Conservation (phyloP, 2,329 filamentous ascomycete species). For the Aphanocladium album region DNA sequence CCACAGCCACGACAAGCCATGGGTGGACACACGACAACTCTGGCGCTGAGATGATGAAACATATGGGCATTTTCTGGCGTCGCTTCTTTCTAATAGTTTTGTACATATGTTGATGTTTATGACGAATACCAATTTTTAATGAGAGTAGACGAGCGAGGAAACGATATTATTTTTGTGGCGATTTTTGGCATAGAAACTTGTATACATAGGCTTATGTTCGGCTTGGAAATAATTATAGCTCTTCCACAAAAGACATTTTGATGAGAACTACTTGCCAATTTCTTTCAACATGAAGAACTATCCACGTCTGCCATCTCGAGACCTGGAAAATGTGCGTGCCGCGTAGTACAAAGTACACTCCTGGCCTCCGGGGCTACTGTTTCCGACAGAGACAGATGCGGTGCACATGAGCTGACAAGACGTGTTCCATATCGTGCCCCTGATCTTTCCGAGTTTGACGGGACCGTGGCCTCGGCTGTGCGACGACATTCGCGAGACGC, state of each 20-base stretch:
- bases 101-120: slow-evolving; percentile 13
- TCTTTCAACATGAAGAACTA: not conserved
- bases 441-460: not conserved
- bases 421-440: not conserved
- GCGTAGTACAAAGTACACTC: not conserved
- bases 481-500: not conserved
- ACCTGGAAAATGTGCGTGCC: not conserved
- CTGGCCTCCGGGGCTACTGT: not conserved
- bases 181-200: slow-evolving; percentile 1
- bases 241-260: not conserved
- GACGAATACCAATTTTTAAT: slow-evolving; percentile 9
- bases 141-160: not conserved
- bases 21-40: slow-evolving; percentile 28
- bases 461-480: slow-evolving; percentile 8
- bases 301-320: not conserved
- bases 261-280: not conserved
- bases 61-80: not conserved
- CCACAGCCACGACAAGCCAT: slow-evolving; percentile 25
- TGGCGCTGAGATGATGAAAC: slow-evolving; percentile 29
- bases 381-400: slow-evolving; percentile 10
- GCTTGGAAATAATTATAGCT: not conserved
- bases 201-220: not conserved
- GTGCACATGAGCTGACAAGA: slow-evolving; percentile 3
- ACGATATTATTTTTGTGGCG: not conserved
- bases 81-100: slow-evolving; percentile 1